These are phyloP conservation scores for Pholiota microspora DNA, from an alignment of 768 basidiomycete genomes.

Conservation along the genomic window DNA sequence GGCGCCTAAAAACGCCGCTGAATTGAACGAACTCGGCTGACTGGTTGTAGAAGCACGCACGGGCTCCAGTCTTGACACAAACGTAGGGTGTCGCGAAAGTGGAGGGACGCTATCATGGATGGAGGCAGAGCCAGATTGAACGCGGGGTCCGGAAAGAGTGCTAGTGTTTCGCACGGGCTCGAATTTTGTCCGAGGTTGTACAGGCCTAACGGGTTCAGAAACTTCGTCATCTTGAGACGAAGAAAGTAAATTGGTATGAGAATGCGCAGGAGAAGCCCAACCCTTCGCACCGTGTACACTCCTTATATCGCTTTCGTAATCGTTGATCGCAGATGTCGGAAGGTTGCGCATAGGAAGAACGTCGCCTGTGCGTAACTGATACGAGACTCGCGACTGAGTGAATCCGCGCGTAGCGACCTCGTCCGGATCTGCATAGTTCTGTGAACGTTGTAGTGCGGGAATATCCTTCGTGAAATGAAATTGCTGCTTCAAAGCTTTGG, in stretches of 20 bases:
- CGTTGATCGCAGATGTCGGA: conserved; percentile 9
- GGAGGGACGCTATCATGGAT: neutral
- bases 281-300: neutral
- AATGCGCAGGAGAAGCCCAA: conserved; percentile 9
- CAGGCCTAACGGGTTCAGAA: neutral
- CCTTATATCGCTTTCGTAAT: conserved; percentile 2
- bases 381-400: neutral
- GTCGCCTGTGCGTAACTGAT: neutral
- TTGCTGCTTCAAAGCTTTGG: conserved; percentile 3
- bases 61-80: conserved; percentile 10
- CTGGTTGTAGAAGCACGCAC: conserved; percentile 1
- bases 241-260: conserved; percentile 1
- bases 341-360: conserved; percentile 10
- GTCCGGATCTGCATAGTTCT: neutral
- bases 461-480: conserved; percentile 9
- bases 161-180: neutral
- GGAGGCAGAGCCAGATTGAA: neutral
- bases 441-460: conserved; percentile 4
- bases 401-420: neutral
- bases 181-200: neutral
- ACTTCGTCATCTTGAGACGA: neutral
- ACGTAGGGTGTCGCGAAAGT: conserved; percentile 2
- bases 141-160: neutral
- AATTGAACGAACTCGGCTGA: neutral
- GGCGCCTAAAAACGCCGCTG: neutral